Base-by-base conservation (phyloP, 345 rosid genomes). In the Hibiscus tridactylites region DNA sequence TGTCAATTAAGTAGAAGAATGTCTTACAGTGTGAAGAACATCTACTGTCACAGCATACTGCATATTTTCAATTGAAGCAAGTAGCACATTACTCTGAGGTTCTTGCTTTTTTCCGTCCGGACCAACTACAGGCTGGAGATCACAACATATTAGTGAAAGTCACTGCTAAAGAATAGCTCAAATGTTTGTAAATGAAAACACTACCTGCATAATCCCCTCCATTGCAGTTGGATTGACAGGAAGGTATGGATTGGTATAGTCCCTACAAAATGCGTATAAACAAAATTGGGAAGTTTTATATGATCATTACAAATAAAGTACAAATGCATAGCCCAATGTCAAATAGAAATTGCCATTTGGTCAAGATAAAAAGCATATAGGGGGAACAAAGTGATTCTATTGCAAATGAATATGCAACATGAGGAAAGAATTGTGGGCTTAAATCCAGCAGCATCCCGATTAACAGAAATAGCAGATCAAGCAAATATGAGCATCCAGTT, bases 31-130 rank as follows among this genome's bases (percentile, higher is more conserved):
- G 77, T 95, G 88, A 81, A 95, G 90, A 73, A 88, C 90, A 80
- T 95, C 98, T 67, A 92, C 89, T 15, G 99, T 92, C 67, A 95
- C 97, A 70, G 93, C 99, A 79, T 95, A 95, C 82, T 90, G 99
- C 99, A 95, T 92, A 79, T 92, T 95, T 83, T 90, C 99, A 61
- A 95, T 90, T 21, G 96, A 78, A 74, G 92, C 99, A 79, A 95
- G 98, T 75, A 95, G 92, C 47, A 95, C 97, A 44, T 95, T 95
- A 80, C 94, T 92, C 88, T 92, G 92, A 65, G 88, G 81, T 80
- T 94, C 98, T 78, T 81, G 87, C 83, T 76, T 94, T 87, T 85
- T 94, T 50, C 98, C 96, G 75, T 94, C 98, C 62, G 96, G 90
- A 80, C 96, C 97, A 62, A 92, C 81, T 71, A 78, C 80, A 78